Conservation (phyloP, 208 protist genomes). For the Crithidia bombi region DNA sequence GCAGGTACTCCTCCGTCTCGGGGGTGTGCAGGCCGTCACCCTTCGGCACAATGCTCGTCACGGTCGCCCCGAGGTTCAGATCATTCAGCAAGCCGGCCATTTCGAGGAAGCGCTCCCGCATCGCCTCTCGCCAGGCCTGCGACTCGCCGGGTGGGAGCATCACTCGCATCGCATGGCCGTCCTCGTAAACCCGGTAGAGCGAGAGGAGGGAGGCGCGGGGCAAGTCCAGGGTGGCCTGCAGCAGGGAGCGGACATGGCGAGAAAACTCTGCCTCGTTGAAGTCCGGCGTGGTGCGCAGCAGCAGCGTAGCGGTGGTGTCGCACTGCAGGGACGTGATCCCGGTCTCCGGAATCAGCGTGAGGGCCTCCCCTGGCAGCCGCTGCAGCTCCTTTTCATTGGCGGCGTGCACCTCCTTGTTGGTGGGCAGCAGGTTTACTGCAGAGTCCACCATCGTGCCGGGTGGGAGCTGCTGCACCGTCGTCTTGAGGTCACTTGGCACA, state of each 20-base stretch:
- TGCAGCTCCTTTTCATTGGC: constrained; percentile 79
- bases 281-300: constrained; percentile 73
- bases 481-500: constrained; percentile 61
- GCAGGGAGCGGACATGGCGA: constrained; percentile 70
- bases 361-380: constrained; percentile 68
- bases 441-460: constrained; percentile 83
- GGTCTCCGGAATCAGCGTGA: constrained; percentile 74
- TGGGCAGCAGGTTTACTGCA: constrained; percentile 85
- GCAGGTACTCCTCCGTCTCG: constrained; percentile 79
- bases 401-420: constrained; percentile 86
- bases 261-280: constrained; percentile 78
- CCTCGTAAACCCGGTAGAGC: constrained; percentile 84
- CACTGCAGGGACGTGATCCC: constrained; percentile 84
- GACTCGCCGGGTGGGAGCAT: constrained; percentile 81
- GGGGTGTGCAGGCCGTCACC: constrained; percentile 85
- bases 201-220: constrained; percentile 77
- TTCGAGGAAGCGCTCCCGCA: constrained; percentile 82
- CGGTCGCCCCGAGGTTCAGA: constrained; percentile 70
- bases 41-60: constrained; percentile 82
- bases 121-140: constrained; percentile 80
- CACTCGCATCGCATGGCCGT: constrained; percentile 88
- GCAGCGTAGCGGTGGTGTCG: constrained; percentile 78
- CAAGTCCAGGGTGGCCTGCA: constrained; percentile 82
- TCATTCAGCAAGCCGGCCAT: constrained; percentile 80
- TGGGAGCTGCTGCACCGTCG: constrained; percentile 79